These are phyloP conservation scores for Penicillium sp. DNA, from an alignment of 2,329 filamentous ascomycete genomes.

Conservation along the genomic window DNA sequence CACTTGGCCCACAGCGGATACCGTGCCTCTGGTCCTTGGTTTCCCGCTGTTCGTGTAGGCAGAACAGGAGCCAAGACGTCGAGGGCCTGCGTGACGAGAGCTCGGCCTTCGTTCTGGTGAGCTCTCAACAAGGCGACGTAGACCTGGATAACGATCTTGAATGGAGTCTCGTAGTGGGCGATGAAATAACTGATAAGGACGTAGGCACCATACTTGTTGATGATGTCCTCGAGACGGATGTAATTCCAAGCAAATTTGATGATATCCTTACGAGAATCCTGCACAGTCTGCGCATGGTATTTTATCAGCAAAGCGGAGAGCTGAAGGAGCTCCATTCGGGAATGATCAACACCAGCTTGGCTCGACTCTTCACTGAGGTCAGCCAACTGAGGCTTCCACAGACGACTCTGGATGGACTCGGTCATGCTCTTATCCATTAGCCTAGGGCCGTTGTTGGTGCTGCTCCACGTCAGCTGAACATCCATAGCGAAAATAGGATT, in stretches of 20 bases:
- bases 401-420: conserved; percentile 83
- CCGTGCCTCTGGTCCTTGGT: conserved; percentile 65
- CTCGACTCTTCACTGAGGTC: conserved; percentile 79
- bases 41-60: conserved; percentile 64
- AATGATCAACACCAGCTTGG: conserved; percentile 88
- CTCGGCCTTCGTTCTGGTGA: conserved; percentile 90
- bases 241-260: conserved; percentile 99
- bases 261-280: conserved; percentile 92
- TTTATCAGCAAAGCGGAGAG: conserved; percentile 93
- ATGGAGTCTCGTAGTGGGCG: conserved; percentile 89
- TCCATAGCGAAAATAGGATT: conserved; percentile 98
- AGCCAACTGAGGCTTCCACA: conserved; percentile 86
- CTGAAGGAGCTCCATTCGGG: conserved; percentile 91
- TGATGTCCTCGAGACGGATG: conserved; percentile 95
- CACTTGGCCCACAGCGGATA: conserved; percentile 83
- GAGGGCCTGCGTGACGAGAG: conserved; percentile 87
- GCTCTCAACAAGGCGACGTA: conserved; percentile 88
- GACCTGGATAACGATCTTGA: conserved; percentile 93
- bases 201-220: conserved; percentile 98
- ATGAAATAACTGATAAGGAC: conserved; percentile 98
- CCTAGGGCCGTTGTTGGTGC: conserved; percentile 59
- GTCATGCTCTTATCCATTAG: conserved; percentile 85
- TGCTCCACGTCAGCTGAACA: conserved; percentile 76
- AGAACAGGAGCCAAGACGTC: conserved; percentile 94
- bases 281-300: conserved; percentile 82